These are phyloP conservation scores for Gossypium schwendimanii DNA, from an alignment of 441 rosid genomes.

Conservation along the genomic window DNA sequence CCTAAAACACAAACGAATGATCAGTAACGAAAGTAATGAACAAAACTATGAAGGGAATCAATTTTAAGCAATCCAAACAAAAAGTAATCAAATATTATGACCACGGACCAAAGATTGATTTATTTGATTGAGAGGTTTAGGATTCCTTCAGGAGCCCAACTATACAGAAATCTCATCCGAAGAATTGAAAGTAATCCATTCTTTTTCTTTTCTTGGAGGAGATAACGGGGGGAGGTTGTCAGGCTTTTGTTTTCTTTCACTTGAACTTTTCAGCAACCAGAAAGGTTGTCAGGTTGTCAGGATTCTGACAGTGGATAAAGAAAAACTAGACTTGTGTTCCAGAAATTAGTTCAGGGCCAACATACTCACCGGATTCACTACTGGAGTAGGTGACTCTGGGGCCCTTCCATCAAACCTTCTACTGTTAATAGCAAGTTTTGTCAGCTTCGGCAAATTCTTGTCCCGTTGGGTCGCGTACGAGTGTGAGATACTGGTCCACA, in stretches of 20 bases:
- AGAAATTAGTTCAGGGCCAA: neutral
- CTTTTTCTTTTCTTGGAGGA: neutral
- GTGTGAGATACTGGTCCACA: conserved; percentile 56
- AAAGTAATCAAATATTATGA: neutral
- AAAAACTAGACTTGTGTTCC: neutral
- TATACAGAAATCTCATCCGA: neutral
- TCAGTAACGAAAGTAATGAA: neutral
- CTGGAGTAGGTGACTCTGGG: conserved; percentile 56
- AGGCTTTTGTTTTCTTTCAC: neutral
- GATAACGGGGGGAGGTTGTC: neutral
- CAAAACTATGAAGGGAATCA: neutral
- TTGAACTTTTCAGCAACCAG: neutral
- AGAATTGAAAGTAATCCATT: neutral
- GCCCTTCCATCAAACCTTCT: conserved; percentile 67
- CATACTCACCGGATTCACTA: conserved; percentile 61
- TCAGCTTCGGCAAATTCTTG: conserved; percentile 59
- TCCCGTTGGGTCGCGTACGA: conserved; percentile 65
- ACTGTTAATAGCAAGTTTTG: conserved; percentile 65
- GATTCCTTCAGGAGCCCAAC: neutral
- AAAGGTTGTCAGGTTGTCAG: neutral
- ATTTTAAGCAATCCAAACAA: neutral
- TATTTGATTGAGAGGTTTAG: neutral
- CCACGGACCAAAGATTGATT: neutral
- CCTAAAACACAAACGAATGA: conserved; percentile 37
- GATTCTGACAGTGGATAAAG: neutral